These are phyloP conservation scores for Naganishia kalamii DNA, from an alignment of 768 basidiomycete species.

Conservation along the genomic window DNA sequence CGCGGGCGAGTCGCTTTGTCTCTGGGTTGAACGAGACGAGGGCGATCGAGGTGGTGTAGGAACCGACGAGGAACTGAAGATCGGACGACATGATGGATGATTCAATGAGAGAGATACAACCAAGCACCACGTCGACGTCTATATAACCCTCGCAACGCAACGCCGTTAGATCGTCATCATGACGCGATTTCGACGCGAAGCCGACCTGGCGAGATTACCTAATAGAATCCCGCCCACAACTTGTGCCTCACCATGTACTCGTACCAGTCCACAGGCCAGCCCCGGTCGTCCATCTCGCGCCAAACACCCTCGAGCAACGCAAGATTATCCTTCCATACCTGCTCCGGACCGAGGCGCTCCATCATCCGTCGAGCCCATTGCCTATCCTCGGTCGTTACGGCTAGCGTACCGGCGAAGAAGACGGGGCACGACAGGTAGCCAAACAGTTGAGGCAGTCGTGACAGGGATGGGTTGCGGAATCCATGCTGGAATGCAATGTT, in stretches of 20 bases:
- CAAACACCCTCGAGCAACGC: constrained; percentile 7
- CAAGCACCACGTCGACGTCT: background rate
- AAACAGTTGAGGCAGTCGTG: constrained; percentile 1
- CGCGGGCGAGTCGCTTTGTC: constrained; percentile 50
- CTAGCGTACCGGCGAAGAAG: constrained; percentile 14
- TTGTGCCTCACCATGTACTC: constrained; percentile 8
- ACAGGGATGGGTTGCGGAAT: background rate
- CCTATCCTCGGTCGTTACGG: constrained; percentile 1
- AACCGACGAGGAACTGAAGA: constrained; percentile 37
- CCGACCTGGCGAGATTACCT: background rate
- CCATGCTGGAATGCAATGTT: background rate
- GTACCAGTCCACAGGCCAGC: constrained; percentile 15
- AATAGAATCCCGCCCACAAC: constrained; percentile 3
- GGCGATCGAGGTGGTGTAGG: constrained; percentile 55
- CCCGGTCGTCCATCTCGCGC: constrained; percentile 6
- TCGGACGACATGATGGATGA: constrained; percentile 30
- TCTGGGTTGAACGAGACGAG: constrained; percentile 61
- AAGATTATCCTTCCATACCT: constrained; percentile 7
- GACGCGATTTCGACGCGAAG: no score
- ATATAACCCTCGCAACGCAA: background rate
- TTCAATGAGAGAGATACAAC: background rate
- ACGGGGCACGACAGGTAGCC: constrained; percentile 9
- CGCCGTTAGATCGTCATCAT: no score
- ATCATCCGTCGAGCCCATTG: constrained; percentile 10
- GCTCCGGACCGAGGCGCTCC: constrained; percentile 8